phyloP scores from a whole-genome alignment of 139 green algal species.

The Desmodesmus armatus region DNA sequence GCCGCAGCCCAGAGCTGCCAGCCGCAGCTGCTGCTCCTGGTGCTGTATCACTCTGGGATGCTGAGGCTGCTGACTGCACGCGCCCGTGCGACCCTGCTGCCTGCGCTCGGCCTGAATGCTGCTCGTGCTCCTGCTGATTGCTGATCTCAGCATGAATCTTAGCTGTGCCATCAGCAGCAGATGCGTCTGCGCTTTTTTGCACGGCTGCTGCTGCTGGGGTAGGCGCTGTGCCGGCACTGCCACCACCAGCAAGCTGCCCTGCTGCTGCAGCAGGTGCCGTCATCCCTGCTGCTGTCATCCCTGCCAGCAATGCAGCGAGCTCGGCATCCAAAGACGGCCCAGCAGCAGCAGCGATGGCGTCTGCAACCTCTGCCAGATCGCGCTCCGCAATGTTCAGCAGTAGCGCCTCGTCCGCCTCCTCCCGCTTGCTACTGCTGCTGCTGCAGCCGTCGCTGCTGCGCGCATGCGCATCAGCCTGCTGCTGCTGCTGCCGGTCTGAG shows the following conservation, averaged over 20 bases:
- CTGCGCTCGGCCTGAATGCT: neutral
- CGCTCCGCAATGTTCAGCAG: slow-evolving; percentile 15
- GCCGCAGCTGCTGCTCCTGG: neutral
- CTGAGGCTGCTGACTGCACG: neutral
- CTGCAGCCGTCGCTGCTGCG: slow-evolving; percentile 26
- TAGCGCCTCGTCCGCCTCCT: neutral
- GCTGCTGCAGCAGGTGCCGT: too few relatives aligned
- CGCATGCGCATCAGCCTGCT: neutral
- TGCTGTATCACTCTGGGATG: neutral
- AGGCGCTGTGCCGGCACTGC: neutral
- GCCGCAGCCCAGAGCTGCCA: neutral
- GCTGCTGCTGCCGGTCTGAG: neutral
- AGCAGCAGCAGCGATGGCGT: slow-evolving; percentile 1
- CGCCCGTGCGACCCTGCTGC: neutral
- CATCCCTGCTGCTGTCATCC: too few relatives aligned
- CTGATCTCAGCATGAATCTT: neutral
- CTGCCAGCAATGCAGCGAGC: neutral
- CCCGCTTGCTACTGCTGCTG: neutral
- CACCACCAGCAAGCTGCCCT: too few relatives aligned
- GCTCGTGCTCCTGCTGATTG: neutral
- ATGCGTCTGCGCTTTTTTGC: neutral
- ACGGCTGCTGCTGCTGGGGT: too few relatives aligned
- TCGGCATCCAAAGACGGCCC: neutral
- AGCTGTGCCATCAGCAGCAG: neutral
- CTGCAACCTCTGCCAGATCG: slow-evolving; percentile 6